Evolutionary conservation across 306 rosid genomes (phyloP).

Genomic region (Ochetophila trinervis): DNA sequence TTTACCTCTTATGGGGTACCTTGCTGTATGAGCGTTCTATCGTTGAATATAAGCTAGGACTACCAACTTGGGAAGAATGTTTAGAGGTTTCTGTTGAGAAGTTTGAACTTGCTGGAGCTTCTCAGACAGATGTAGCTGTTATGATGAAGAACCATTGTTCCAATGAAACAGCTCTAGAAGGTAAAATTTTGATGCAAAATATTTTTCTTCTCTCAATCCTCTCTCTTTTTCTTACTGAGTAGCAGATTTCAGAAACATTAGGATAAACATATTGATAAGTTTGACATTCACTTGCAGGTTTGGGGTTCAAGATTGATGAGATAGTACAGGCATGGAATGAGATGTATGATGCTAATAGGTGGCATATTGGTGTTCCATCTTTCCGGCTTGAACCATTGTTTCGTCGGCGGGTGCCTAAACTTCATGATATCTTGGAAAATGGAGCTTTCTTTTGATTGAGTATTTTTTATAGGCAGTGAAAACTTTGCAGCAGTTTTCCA

Average conservation of each 20-base stretch:
- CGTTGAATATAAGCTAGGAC: constrained; percentile 67
- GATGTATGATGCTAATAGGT: constrained; percentile 92
- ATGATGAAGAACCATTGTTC: constrained; percentile 97
- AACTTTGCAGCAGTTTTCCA: constrained; percentile 40
- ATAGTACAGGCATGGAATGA: constrained; percentile 93
- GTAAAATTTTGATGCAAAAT: constrained; percentile 27
- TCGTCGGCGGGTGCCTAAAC: constrained; percentile 81
- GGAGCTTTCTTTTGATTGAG: constrained; percentile 35
- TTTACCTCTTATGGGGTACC: constrained; percentile 87
- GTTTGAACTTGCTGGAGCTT: constrained; percentile 94
- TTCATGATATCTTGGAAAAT: constrained; percentile 75
- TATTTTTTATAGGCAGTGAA: constrained; percentile 42
- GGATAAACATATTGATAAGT: constrained; percentile 17
- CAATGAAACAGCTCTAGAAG: constrained; percentile 83
- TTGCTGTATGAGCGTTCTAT: constrained; percentile 84
- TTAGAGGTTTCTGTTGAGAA: constrained; percentile 85
- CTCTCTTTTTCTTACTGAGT: background rate
- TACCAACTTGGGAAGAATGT: constrained; percentile 97
- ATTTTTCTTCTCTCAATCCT: constrained; percentile 8
- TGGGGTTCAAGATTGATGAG: constrained; percentile 91
- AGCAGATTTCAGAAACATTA: constrained; percentile 13
- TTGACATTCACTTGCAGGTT: constrained; percentile 42
- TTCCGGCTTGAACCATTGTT: constrained; percentile 92
- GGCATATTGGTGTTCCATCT: constrained; percentile 93
- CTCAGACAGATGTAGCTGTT: constrained; percentile 82